Conservation (phyloP, 176 grass and related monocot species). For the Bothriochloa decipiens region DNA sequence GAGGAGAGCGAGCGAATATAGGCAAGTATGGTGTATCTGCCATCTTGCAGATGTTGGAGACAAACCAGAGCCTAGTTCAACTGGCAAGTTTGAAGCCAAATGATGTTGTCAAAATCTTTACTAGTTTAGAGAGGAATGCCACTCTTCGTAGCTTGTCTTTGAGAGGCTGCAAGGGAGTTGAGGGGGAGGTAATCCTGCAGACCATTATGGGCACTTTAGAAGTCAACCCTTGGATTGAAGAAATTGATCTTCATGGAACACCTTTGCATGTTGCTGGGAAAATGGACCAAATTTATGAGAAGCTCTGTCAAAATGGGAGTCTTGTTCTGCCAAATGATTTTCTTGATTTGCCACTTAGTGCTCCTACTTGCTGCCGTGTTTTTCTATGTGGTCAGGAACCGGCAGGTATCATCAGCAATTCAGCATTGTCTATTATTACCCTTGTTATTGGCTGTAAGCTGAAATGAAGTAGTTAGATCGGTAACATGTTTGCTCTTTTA, state of each 20-base stretch:
- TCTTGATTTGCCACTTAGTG: constrained; percentile 65
- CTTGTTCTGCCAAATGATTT: constrained; percentile 62
- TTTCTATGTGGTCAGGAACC: constrained; percentile 71
- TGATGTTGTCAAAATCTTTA: constrained; percentile 84
- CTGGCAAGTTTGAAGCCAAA: constrained; percentile 66
- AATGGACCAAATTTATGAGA: constrained; percentile 70
- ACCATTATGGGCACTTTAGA: constrained; percentile 72
- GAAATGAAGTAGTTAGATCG: not conserved
- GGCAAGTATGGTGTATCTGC: constrained; percentile 60
- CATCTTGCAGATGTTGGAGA: constrained; percentile 86
- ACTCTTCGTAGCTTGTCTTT: constrained; percentile 66
- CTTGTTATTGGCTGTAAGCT: constrained; percentile 14
- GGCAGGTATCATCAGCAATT: constrained; percentile 53
- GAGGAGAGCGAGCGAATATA: constrained; percentile 61
- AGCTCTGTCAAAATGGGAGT: constrained; percentile 84
- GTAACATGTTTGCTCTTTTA: not conserved
- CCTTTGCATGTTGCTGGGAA: constrained; percentile 79
- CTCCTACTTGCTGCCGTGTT: constrained; percentile 71
- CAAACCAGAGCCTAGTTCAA: constrained; percentile 72
- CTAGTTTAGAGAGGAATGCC: constrained; percentile 76
- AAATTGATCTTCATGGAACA: constrained; percentile 81
- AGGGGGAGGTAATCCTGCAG: constrained; percentile 70
- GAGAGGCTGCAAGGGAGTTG: constrained; percentile 75
- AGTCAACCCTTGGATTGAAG: constrained; percentile 97
- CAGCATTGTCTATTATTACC: not conserved